These are phyloP conservation scores for Agrocybe praecox DNA, from an alignment of 768 basidiomycete genomes.

Conservation along the genomic window DNA sequence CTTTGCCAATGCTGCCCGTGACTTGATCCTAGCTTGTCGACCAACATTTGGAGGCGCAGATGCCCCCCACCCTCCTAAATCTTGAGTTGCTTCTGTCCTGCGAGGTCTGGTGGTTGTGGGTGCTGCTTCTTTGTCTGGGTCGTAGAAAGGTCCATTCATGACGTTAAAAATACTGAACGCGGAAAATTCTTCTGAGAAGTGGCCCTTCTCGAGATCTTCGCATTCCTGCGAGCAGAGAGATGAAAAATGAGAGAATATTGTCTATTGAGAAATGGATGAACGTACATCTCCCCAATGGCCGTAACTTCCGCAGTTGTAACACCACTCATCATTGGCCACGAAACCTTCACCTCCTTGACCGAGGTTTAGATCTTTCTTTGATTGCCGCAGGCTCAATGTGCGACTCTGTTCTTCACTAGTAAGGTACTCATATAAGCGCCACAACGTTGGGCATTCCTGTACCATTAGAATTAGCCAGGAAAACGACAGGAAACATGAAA, in stretches of 20 bases:
- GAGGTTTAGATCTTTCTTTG: constrained; percentile 49
- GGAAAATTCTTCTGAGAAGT: constrained; percentile 53
- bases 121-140: constrained; percentile 34
- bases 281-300: constrained; percentile 85
- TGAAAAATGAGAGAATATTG: neutral
- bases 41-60: constrained; percentile 64
- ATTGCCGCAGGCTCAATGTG: constrained; percentile 48
- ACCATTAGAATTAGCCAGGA: neutral
- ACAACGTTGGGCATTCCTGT: constrained; percentile 83
- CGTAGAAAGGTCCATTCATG: constrained; percentile 67
- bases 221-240: constrained; percentile 58
- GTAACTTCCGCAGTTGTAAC: constrained; percentile 74
- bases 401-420: constrained; percentile 49
- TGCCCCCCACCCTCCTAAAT: constrained; percentile 46
- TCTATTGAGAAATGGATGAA: constrained; percentile 9
- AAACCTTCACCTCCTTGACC: constrained; percentile 82
- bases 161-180: constrained; percentile 70
- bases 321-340: constrained; percentile 75
- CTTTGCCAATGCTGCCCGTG: constrained; percentile 55
- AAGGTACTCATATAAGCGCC: constrained; percentile 80
- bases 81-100: constrained; percentile 26
- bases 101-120: constrained; percentile 13
- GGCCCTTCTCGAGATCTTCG: constrained; percentile 38
- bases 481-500: neutral
- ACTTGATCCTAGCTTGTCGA: constrained; percentile 61